Percentiles rank a stretch among this genome's conserved stretches.
phyloP scores from a whole-genome alignment of 2,329 filamentous ascomycete species.

The Clonostachys byssicola region DNA sequence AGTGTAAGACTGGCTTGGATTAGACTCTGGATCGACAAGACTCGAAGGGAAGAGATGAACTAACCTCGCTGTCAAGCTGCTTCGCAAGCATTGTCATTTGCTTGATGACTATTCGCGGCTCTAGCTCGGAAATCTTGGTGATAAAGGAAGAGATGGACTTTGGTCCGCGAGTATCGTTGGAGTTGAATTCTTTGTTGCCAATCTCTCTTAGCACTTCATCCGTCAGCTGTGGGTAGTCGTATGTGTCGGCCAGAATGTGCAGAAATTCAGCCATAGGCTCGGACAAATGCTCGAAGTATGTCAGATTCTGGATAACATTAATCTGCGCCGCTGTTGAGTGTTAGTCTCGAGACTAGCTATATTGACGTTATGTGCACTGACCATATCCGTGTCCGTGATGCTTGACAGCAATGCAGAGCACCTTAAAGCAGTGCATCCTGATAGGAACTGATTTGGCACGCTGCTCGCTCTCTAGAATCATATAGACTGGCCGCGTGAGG shows the following conservation, averaged over 20 bases:
- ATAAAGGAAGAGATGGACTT: conserved; percentile 96
- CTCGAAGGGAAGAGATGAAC: background rate
- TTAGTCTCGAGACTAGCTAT: conserved; percentile 17
- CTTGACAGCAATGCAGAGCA: conserved; percentile 93
- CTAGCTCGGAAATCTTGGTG: conserved; percentile 86
- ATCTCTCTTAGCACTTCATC: conserved; percentile 93
- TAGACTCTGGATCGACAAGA: conserved; percentile 5
- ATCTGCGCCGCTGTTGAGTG: conserved; percentile 75
- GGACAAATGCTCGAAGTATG: conserved; percentile 97
- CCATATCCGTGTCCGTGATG: conserved; percentile 96
- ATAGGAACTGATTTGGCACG: conserved; percentile 85
- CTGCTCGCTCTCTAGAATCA: conserved; percentile 90
- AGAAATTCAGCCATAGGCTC: conserved; percentile 99
- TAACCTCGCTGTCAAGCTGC: conserved; percentile 87
- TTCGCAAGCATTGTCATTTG: conserved; percentile 96
- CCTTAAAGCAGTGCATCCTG: conserved; percentile 96
- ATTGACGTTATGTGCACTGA: conserved; percentile 30
- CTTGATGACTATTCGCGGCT: conserved; percentile 89
- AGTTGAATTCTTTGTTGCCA: conserved; percentile 97
- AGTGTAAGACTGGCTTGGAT: conserved; percentile 68
- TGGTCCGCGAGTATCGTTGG: conserved; percentile 89
- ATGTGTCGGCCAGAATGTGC: conserved; percentile 93
- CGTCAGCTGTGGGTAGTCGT: conserved; percentile 92
- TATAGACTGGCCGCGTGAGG: conserved; percentile 88
- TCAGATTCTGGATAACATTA: conserved; percentile 94